Evolutionary conservation across 768 basidiomycete genomes (phyloP), one percentile per base, ranked within the genome.

Genomic region (Coprinopsis sp.): DNA sequence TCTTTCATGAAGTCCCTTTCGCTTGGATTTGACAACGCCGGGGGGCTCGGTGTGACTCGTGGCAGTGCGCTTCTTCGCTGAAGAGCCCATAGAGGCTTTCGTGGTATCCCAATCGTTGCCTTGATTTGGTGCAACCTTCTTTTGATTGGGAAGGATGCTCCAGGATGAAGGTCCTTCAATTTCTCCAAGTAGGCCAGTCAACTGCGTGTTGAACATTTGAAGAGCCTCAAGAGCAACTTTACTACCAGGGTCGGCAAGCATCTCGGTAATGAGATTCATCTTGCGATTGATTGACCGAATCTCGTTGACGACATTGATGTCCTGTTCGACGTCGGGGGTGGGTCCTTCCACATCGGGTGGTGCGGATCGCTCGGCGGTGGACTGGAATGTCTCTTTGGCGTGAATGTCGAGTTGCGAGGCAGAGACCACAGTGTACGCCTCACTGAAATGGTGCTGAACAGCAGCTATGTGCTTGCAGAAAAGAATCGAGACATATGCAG

Each of bases 391-490:
- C 8, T 8, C 34, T 16, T 14, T 14, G 34, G 7, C 4, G 23
- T 27, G 8, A 11, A 16, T 27, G 5, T 10, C 27, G 5, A 44
- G 24, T 18, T 16, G 21, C 6, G 24, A 5, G 5, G 28, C 16
- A 29, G 23, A 19, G n/a, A 30, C n/a, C 4, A 27, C 19, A 14
- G 28, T 30, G 42, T 16, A 33, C 8, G 16, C 21, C 31, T 45
- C 44, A 21, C 46, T 44, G 36, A 54, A 57, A 2, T 49, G 44
- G 2, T 6, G 6, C 27, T 54, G 54, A 0, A 53, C 52, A 4
- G 51, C 56, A 19, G 33, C 48, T 4, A 58, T 47, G 24, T 58
- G 55, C 33, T 58, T 56, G 36, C 57, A 56, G 22, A 54, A 51
- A 1, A 23, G 18, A 6, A 56, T 46, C 1, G 29, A 16, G 3